These are phyloP conservation scores for Aspergillus transmontanensis DNA, from an alignment of 2,329 filamentous ascomycete species.

Conservation along the genomic window DNA sequence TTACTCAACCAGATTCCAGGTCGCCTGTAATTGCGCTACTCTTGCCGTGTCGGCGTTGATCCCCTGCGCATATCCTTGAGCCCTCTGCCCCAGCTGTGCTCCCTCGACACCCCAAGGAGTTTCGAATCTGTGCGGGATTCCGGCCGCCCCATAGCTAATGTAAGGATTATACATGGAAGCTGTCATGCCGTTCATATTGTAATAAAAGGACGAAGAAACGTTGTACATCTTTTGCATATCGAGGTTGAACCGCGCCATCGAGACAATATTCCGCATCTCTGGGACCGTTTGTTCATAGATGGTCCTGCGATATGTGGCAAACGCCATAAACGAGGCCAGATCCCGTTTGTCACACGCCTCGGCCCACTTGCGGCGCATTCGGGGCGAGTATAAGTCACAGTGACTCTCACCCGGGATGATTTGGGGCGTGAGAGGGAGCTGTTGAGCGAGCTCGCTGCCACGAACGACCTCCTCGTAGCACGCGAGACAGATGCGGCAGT, in stretches of 20 bases:
- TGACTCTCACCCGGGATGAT: background rate
- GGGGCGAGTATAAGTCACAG: background rate
- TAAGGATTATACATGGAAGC: background rate
- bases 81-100: constrained; percentile 1
- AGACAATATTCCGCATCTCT: background rate
- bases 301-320: background rate
- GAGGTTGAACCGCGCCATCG: background rate
- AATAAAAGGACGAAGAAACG: background rate
- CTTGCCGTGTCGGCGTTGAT: background rate
- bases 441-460: background rate
- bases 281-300: background rate
- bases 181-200: background rate
- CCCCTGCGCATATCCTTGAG: background rate
- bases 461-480: background rate
- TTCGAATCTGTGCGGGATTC: background rate
- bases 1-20: background rate
- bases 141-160: background rate
- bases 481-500: background rate
- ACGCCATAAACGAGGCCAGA: background rate
- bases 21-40: background rate
- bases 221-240: background rate
- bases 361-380: background rate
- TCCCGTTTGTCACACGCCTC: background rate
- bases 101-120: constrained; percentile 4
- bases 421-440: background rate